Base-by-base conservation (phyloP, 352 stramenopile species). In the Elongisporangium senticosum region DNA sequence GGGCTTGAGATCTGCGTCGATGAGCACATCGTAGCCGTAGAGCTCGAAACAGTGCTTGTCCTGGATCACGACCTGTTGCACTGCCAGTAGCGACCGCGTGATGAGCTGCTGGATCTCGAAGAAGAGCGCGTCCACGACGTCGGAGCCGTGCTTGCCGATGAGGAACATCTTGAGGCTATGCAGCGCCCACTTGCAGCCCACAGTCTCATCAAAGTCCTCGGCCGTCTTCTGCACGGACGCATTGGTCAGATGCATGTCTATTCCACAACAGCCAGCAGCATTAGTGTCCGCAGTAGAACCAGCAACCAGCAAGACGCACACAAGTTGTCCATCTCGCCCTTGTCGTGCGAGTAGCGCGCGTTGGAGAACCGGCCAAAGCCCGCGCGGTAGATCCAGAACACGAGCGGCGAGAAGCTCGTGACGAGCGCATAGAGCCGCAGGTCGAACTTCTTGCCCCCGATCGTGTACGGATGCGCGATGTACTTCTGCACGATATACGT, bases 241-340 rank as follows among this genome's bases (percentile, higher is more conserved):
- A 54, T 98, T 98, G 1, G 93, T 98, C 26, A 98, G 76, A 62
- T 98, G 93, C 87, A 98, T 97, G 62, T 87, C 71, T 79, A 91
- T 49, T 4, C n/a, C 17, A 53, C 21, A 49, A 14, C 13, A 43
- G 28, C 10, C 28, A 39, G 28, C 7, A 43, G 33, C 33, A 43
- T 43, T 3, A 43, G 33, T 7, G 13, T 14, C 28, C 4, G 7
- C 33, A 43, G 33, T 4, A 43, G 33, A 43, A 17, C 33, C 33
- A 26, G 47, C n/a, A 40, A 43, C 10, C 51, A 13, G 2, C 22
- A 11, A 57, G 26, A 43, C 55, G 49, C 48, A 72, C 65, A 71
- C 17, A 72, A 47, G 49, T 71, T 70, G 47, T 75, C 62, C 21
- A 75, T 73, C 48, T 75, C 61, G 8, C 47, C 56, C n/a, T 65